Conservation (phyloP, 2,329 filamentous ascomycete species). For the Sphaerulina musiva region DNA sequence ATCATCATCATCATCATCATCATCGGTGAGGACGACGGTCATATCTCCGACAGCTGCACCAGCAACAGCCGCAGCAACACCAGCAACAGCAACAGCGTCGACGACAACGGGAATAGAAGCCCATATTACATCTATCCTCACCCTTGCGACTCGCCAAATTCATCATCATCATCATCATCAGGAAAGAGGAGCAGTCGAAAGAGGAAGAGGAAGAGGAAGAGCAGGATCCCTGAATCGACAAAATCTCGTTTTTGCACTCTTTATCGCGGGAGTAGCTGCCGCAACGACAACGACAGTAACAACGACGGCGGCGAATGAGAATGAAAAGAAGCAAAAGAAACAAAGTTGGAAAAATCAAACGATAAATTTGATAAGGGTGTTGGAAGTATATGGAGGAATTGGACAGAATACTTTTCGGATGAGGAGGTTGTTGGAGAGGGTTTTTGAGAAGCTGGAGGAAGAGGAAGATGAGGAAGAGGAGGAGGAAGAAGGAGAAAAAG, state of each 20-base stretch:
- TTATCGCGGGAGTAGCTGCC: conserved; percentile 47
- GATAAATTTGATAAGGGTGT: conserved; percentile 43
- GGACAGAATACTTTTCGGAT: conserved; percentile 44
- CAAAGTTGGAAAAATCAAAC: conserved; percentile 40
- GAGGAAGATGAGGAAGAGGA: no score
- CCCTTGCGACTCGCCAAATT: conserved; percentile 39
- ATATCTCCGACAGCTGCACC: no score
- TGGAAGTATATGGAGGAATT: conserved; percentile 42
- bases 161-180: conserved; percentile 16
- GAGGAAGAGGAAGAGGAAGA: conserved; percentile 1
- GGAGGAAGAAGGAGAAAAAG: no score
- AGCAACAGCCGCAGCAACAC: no score
- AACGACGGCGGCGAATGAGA: conserved; percentile 10
- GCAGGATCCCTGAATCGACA: conserved; percentile 40
- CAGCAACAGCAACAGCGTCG: no score
- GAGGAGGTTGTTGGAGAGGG: conserved; percentile 18
- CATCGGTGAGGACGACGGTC: no score
- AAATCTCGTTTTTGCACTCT: conserved; percentile 49
- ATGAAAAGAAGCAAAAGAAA: no score
- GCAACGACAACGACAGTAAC: conserved; percentile 20
- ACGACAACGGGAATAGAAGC: conserved; percentile 39
- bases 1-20: no score
- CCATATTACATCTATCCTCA: conserved; percentile 42
- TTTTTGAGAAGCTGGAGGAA: no score
- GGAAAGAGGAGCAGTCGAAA: no score